Base-by-base conservation (phyloP, 768 basidiomycete genomes). In the Cyathus striatus region DNA sequence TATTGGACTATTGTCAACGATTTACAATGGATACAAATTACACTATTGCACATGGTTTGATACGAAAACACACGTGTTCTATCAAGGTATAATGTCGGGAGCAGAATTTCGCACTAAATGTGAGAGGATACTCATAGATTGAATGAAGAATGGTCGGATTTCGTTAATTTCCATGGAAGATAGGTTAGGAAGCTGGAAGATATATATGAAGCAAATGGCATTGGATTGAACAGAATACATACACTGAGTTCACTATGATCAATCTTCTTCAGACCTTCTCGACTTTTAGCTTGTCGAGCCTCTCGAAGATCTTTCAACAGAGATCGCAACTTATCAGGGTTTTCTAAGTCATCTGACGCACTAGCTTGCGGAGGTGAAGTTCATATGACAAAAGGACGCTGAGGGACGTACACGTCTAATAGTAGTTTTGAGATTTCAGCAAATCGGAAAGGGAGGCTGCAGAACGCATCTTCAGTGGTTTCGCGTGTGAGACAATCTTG, bases 261-360 rank as follows among this genome's bases (percentile, higher is more conserved):
- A 22, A 96, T 71, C 46, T 77, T 78, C 46, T 75, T 72, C 2
- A 98, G 66, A 72, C 93, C 93, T 42, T 87, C 80, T 47, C 94
- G 69, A 64, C 88, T 85, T 58, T 99, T 99, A 6, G 93, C 87
- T 60, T 97, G 95, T 27, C 96, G 77, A 10, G 90, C 90, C 68
- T 98, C 94, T 10, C 94, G 85, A n/a, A 98, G 70, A 57, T 96
- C 93, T 60, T 98, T 94, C 16, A 98, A 74, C 2, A 98, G 64
- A 4, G 83, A 83, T 4, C 90, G 79, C 17, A 98, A 68, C 51
- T 81, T 86, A 43, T 96, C 91, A 3, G 93, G 80, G 44, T 83
- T 81, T 42, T 84, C 78, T 6, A 97, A 68, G 51, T 99, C 94
- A 56, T 98, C 94, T 6, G 90, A 75, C 0, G 95, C 94, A 0